Conservation (phyloP, 75 land plant species). For the Sequoiadendron giganteum region DNA sequence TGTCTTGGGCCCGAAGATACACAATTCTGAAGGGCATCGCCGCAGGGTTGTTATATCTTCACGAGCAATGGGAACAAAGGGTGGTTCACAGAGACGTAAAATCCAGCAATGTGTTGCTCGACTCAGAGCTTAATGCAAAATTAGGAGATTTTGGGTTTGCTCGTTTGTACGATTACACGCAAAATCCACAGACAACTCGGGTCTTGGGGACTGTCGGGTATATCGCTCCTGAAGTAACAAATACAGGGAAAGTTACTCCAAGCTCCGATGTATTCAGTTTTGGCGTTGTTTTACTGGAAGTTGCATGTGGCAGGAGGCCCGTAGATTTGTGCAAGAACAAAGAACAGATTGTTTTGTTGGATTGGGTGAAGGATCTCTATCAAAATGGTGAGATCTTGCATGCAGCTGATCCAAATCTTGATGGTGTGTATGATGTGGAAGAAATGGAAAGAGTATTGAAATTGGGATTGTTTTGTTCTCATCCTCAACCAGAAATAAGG, state of each 20-base stretch:
- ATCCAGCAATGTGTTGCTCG: slow-evolving; percentile 25
- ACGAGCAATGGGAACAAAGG: slow-evolving; percentile 19
- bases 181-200: slow-evolving; percentile 26
- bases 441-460: slow-evolving; percentile 20
- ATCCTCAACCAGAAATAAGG: not conserved
- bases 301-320: slow-evolving; percentile 29
- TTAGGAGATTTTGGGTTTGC: slow-evolving; percentile 28
- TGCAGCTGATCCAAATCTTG: slow-evolving; percentile 13
- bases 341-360: slow-evolving; percentile 7
- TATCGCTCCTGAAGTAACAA: slow-evolving; percentile 17
- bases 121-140: slow-evolving; percentile 18
- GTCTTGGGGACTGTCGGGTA: slow-evolving; percentile 26
- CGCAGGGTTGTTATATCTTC: slow-evolving; percentile 19
- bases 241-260: slow-evolving; percentile 20
- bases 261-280: slow-evolving; percentile 29
- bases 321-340: not conserved
- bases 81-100: slow-evolving; percentile 43
- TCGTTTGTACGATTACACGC: slow-evolving; percentile 16
- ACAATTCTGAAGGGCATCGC: slow-evolving; percentile 26
- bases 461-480: slow-evolving; percentile 27
- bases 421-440: slow-evolving; percentile 1
- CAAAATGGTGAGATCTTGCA: not conserved
- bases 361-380: slow-evolving; percentile 20
- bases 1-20: slow-evolving; percentile 10
- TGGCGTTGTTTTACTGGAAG: slow-evolving; percentile 27